Base-by-base conservation (phyloP, 2,329 filamentous ascomycete genomes). In the Didymella segeticola region DNA sequence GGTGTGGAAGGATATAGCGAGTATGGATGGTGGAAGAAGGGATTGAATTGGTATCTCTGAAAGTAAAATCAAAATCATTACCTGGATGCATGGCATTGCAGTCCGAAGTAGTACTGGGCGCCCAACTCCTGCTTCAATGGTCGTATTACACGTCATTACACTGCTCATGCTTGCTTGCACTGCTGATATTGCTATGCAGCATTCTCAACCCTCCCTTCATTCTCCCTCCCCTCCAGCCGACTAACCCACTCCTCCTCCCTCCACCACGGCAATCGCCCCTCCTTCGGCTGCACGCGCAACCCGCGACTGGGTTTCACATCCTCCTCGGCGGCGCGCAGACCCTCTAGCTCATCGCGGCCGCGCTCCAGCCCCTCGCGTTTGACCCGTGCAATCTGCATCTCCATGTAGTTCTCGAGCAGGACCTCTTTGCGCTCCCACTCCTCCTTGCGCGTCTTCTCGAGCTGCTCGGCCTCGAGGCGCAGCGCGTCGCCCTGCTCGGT, bases 371-470 rank as follows among this genome's bases (percentile, higher is more conserved):
- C 69, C 20, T 68, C 69, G 22, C 70, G 62, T 33, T 69, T 60
- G 29, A 62, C 62, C 2, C 46, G 55, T 10, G 66, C 84, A 77
- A 87, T 86, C 70, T 87, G 85, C 27, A 84, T 80, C 71, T 93
- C 90, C 62, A 91, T 82, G 26, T 89, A 82, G 67, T 91, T 90
- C 52, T 90, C 85, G n/a, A 95, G 75, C 15, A 93, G 74, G 25
- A 90, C 82, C 74, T 95, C 90, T 74, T 93, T 93, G 74, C 90
- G 86, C 12, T 86, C 78, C 90, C 90, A 95, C 69, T 91, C 89
- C 57, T 86, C 81, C 70, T 85, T 85, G 73, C 89, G 87, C 11
- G 81, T 67, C 29, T 84, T 83, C 71, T 93, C 89, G 72, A 89
- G 82, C 36, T 78, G 77, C 59, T 87, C 85, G 61, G 86, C 85